Evolutionary conservation across 192 early-diverging fungal genomes (phyloP).

Genomic region (Coemansia sp.): DNA sequence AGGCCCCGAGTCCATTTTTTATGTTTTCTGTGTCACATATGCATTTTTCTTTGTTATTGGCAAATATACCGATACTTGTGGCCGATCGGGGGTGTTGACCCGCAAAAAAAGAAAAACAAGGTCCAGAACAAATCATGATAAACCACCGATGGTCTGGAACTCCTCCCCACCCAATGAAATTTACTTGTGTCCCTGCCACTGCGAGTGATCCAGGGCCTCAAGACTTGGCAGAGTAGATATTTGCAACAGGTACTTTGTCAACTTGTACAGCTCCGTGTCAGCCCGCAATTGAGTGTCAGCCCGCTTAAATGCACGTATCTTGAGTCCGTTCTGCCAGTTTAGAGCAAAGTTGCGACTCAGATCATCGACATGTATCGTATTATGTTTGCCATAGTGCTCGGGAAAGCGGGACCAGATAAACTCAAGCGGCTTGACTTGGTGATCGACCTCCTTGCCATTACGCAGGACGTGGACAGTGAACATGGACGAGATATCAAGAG

Average conservation of each 20-base stretch:
- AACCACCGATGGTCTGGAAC: neutral
- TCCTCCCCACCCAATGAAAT: neutral
- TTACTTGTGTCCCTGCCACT: conserved; percentile 48
- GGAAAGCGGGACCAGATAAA: conserved; percentile 67
- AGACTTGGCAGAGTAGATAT: conserved; percentile 61
- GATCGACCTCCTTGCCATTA: conserved; percentile 59
- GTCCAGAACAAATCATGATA: neutral
- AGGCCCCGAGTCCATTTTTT: neutral
- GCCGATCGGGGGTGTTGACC: neutral
- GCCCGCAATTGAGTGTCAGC: conserved; percentile 40
- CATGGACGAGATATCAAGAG: conserved; percentile 74
- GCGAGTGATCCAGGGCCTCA: conserved; percentile 62
- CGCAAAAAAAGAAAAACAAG: neutral
- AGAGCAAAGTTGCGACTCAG: conserved; percentile 76
- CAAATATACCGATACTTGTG: neutral
- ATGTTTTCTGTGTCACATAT: too few species aligned
- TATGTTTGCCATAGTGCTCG: conserved; percentile 44
- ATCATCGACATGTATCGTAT: conserved; percentile 77
- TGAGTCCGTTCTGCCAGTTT: conserved; percentile 69
- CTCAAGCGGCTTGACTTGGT: conserved; percentile 75
- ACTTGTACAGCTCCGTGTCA: conserved; percentile 63
- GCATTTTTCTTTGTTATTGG: too few species aligned
- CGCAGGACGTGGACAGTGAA: conserved; percentile 61
- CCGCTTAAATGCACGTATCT: conserved; percentile 68
- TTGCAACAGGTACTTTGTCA: conserved; percentile 64